A percentile compares a stretch with the other conserved stretches of the same genome.
These are phyloP conservation scores for Asterochloris erici DNA, from an alignment of 139 green algal species.

Conservation along the genomic window DNA sequence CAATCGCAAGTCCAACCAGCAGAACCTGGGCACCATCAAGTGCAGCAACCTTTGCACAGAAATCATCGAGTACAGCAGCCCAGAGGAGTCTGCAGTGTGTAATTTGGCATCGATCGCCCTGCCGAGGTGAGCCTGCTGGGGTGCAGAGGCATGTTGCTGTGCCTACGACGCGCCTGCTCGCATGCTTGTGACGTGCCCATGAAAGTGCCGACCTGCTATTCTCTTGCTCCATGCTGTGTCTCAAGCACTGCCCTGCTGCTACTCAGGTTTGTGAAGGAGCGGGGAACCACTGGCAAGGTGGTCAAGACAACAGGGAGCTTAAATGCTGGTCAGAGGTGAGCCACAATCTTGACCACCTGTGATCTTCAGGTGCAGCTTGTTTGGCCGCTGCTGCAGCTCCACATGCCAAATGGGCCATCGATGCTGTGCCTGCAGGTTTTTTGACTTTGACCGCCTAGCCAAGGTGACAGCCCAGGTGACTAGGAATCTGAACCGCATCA, in stretches of 20 bases:
- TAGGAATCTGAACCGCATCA: constrained; percentile 98
- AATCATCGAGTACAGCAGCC: constrained; percentile 95
- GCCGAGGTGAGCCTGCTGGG: constrained; percentile 49
- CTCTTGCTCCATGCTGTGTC: too few species aligned
- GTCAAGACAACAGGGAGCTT: constrained; percentile 15
- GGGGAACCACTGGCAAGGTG: constrained; percentile 32
- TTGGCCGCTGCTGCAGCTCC: too few species aligned
- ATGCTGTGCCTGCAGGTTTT: constrained; percentile 46
- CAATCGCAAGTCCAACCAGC: constrained; percentile 98
- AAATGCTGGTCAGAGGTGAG: constrained; percentile 2
- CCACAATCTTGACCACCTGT: background rate
- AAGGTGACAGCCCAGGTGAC: constrained; percentile 66
- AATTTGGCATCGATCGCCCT: constrained; percentile 98
- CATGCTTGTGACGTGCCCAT: background rate
- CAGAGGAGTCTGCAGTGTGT: constrained; percentile 98
- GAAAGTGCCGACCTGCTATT: background rate
- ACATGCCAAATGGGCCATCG: too few species aligned
- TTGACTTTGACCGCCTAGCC: constrained; percentile 85
- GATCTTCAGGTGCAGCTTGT: background rate
- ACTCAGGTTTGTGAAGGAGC: constrained; percentile 38
- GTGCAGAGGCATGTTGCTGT: constrained; percentile 5
- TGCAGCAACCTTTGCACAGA: constrained; percentile 99
- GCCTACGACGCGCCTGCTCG: background rate
- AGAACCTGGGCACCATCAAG: constrained; percentile 98
- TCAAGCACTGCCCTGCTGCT: background rate